Evolutionary conservation across 2,329 filamentous ascomycete species (phyloP).

Genomic region (Pezicula carpinea): DNA sequence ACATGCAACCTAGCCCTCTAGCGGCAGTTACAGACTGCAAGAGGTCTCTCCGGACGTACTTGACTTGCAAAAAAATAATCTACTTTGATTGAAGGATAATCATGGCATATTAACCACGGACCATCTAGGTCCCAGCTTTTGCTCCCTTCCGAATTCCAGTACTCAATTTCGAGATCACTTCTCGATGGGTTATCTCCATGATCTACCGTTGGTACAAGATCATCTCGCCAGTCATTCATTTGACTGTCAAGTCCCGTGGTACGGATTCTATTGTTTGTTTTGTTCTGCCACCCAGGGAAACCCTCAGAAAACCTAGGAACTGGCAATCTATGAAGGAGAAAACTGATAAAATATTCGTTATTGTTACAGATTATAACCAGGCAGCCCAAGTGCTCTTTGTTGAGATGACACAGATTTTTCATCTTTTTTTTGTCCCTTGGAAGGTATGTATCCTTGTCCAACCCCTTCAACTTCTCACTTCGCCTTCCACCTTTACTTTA

Average conservation of each 20-base stretch:
- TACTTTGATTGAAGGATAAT: too few species aligned
- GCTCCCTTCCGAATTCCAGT: conserved; percentile 36
- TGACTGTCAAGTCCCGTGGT: conserved; percentile 59
- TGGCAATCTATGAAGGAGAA: neutral
- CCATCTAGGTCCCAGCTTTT: conserved; percentile 47
- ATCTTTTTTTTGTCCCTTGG: conserved; percentile 72
- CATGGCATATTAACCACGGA: too few species aligned
- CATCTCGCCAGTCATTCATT: conserved; percentile 66
- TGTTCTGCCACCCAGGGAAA: neutral
- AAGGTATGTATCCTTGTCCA: too few species aligned
- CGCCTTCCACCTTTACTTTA: too few species aligned
- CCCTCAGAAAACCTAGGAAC: too few species aligned
- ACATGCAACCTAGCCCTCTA: too few species aligned
- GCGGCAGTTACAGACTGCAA: too few species aligned
- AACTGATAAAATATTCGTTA: conserved; percentile 1
- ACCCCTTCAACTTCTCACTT: too few species aligned
- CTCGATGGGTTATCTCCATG: conserved; percentile 59
- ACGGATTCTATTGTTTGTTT: conserved; percentile 16
- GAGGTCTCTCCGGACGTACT: too few species aligned
- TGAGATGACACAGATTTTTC: conserved; percentile 68
- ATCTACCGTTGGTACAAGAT: conserved; percentile 86
- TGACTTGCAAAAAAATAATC: too few species aligned
- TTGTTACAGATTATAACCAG: conserved; percentile 60
- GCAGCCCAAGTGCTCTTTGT: conserved; percentile 65
- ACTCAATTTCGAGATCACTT: conserved; percentile 44